phyloP scores from a whole-genome alignment of 768 basidiomycete genomes.

The Pisolithus sp. region DNA sequence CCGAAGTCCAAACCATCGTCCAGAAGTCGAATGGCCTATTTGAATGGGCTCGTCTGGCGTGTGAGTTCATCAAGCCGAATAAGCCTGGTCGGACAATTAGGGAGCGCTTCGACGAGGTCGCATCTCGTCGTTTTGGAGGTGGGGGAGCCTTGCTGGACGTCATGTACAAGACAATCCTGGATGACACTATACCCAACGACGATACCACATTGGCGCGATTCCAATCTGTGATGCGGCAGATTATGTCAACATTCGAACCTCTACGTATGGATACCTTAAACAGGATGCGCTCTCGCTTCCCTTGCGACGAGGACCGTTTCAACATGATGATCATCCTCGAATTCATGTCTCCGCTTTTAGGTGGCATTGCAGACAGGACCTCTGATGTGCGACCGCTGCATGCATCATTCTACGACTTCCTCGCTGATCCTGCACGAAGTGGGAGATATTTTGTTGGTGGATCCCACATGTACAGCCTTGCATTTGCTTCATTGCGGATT shows the following conservation, averaged over 20 bases:
- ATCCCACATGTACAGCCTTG: background rate
- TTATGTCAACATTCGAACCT: background rate
- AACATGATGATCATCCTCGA: background rate
- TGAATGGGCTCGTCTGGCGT: background rate
- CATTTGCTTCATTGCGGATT: background rate
- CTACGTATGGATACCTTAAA: background rate
- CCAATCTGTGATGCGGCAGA: background rate
- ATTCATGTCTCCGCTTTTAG: background rate
- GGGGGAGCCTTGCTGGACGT: background rate
- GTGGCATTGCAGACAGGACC: background rate
- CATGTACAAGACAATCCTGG: background rate
- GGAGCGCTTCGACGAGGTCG: background rate
- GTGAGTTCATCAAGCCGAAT: background rate
- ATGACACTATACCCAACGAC: background rate
- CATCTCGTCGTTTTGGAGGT: background rate
- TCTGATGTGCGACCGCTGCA: constrained; percentile 15
- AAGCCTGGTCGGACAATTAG: background rate
- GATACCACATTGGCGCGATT: background rate
- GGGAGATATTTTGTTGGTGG: background rate
- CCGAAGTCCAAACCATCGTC: constrained; percentile 7
- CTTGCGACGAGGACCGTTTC: background rate
- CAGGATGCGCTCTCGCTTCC: background rate
- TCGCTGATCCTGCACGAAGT: constrained; percentile 8
- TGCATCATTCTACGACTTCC: constrained; percentile 23
- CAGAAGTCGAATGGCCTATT: background rate